These are phyloP conservation scores for Onygena corvina DNA, from an alignment of 2,329 filamentous ascomycete species.

Conservation along the genomic window DNA sequence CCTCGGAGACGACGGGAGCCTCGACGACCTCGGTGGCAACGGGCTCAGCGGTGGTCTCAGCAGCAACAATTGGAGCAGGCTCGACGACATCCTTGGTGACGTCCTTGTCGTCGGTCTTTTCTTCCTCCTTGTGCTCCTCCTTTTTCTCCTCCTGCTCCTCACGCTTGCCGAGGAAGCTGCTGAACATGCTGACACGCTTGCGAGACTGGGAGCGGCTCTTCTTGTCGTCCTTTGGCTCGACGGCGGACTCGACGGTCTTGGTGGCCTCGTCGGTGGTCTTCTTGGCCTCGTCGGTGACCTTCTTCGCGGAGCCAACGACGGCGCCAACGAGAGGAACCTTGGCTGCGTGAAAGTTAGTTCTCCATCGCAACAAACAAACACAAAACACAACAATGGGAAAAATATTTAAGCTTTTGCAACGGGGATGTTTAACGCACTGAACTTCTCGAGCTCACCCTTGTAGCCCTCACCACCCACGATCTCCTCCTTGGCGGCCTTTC, in stretches of 20 bases:
- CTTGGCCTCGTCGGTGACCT: constrained; percentile 19
- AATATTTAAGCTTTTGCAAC: too few species aligned
- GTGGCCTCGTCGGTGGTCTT: constrained; percentile 30
- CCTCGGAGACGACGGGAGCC: constrained; percentile 24
- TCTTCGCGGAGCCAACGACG: constrained; percentile 19
- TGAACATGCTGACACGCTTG: constrained; percentile 49
- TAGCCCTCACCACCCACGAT: constrained; percentile 72
- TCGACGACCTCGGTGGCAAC: constrained; percentile 24
- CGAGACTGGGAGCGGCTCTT: constrained; percentile 48
- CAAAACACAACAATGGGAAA: constrained; percentile 43
- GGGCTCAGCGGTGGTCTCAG: constrained; percentile 27
- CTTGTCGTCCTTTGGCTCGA: constrained; percentile 32
- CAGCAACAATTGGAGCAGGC: constrained; percentile 33
- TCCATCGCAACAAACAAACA: constrained; percentile 22
- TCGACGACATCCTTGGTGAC: constrained; percentile 26
- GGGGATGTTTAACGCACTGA: constrained; percentile 39
- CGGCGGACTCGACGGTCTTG: constrained; percentile 22
- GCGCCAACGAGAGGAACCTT: constrained; percentile 34
- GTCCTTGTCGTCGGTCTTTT: constrained; percentile 29
- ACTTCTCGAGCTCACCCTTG: constrained; percentile 70
- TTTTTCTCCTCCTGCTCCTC: constrained; percentile 38
- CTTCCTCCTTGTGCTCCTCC: constrained; percentile 22
- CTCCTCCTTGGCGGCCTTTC: constrained; percentile 63
- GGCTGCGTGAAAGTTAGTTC: constrained; percentile 25
- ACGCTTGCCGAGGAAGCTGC: constrained; percentile 50